These are phyloP conservation scores for Neofusicoccum umdonicola DNA, from an alignment of 2,329 filamentous ascomycete genomes.

Conservation along the genomic window DNA sequence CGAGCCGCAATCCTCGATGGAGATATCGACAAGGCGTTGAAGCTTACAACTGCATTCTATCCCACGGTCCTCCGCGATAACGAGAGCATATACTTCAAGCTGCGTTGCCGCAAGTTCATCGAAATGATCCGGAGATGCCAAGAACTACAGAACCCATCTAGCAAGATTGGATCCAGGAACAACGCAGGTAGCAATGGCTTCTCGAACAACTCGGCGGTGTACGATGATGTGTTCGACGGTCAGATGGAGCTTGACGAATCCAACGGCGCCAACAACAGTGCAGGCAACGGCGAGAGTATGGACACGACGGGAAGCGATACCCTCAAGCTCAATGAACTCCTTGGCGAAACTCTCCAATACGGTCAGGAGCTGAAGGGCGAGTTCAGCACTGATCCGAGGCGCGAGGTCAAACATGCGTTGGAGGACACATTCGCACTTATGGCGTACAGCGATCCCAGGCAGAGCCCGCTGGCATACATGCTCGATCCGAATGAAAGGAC, in stretches of 20 bases:
- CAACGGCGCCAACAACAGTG: constrained; percentile 20
- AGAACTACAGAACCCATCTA: constrained; percentile 39
- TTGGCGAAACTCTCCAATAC: constrained; percentile 71
- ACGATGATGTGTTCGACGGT: constrained; percentile 48
- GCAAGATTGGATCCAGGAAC: constrained; percentile 29
- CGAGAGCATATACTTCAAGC: constrained; percentile 79
- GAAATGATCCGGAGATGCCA: constrained; percentile 65
- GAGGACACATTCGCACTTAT: constrained; percentile 84
- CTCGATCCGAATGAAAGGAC: constrained; percentile 73
- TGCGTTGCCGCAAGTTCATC: constrained; percentile 88
- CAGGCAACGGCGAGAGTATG: constrained; percentile 20
- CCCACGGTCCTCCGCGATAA: constrained; percentile 76
- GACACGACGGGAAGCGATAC: constrained; percentile 35
- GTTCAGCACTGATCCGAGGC: constrained; percentile 68
- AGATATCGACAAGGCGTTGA: constrained; percentile 87
- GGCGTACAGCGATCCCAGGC: constrained; percentile 78
- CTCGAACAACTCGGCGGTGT: constrained; percentile 42
- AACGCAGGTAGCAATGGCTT: constrained; percentile 22
- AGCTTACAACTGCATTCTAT: constrained; percentile 75
- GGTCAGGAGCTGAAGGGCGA: constrained; percentile 76
- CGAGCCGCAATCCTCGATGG: constrained; percentile 84
- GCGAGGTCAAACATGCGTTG: constrained; percentile 70
- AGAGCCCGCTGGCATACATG: constrained; percentile 73
- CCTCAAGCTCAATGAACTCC: constrained; percentile 49
- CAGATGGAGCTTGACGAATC: constrained; percentile 61